These are phyloP conservation scores for Torrubiella hemipterigena DNA, from an alignment of 2,329 filamentous ascomycete species.

Conservation along the genomic window DNA sequence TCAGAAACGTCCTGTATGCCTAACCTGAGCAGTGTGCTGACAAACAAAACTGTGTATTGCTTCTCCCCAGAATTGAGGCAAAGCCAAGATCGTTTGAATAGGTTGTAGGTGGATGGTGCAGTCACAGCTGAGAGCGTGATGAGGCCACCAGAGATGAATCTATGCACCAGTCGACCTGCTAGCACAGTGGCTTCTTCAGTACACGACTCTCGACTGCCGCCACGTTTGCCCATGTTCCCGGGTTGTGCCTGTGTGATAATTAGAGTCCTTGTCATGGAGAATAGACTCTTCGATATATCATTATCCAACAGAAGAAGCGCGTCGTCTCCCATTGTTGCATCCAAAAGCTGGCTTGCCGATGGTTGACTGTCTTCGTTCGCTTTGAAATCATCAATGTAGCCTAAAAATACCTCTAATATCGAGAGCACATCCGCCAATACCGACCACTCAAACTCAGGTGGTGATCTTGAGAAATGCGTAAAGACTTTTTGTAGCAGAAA, in stretches of 20 bases:
- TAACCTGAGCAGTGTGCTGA: constrained; percentile 34
- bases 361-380: constrained; percentile 23
- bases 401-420: constrained; percentile 34
- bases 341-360: constrained; percentile 22
- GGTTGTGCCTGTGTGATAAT: constrained; percentile 12
- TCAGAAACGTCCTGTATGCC: constrained; percentile 34
- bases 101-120: constrained; percentile 30
- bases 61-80: constrained; percentile 27
- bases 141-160: constrained; percentile 32
- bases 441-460: constrained; percentile 33
- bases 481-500: constrained; percentile 40
- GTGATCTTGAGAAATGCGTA: constrained; percentile 29
- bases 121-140: constrained; percentile 33
- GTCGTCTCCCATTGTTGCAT: constrained; percentile 33
- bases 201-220: too few species aligned
- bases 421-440: constrained; percentile 32
- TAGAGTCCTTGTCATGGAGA: constrained; percentile 31
- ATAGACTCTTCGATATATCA: constrained; percentile 32
- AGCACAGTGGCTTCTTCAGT: constrained; percentile 32
- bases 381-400: constrained; percentile 29
- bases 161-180: constrained; percentile 31
- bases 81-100: constrained; percentile 32
- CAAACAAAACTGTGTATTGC: constrained; percentile 37
- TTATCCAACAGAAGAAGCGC: constrained; percentile 34
- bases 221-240: constrained; percentile 11